A percentile compares a stretch with the other conserved stretches of the same genome.
phyloP scores from a whole-genome alignment of 257 asterid genomes.

The Striga asiatica region DNA sequence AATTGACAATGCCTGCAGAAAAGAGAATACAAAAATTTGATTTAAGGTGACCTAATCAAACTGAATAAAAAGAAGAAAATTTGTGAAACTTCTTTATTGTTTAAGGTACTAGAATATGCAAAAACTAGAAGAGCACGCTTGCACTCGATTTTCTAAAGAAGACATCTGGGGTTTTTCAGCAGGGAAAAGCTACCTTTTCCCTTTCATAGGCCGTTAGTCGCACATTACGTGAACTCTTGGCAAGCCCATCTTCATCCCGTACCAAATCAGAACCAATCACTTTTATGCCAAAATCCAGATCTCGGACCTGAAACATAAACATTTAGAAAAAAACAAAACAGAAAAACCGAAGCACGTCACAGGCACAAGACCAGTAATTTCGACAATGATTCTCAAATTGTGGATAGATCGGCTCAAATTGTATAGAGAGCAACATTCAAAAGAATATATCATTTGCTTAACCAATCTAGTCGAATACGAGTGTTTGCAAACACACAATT shows the following conservation, averaged over 20 bases:
- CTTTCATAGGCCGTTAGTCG: constrained; percentile 59
- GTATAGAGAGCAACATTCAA: no score
- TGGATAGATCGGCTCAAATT: no score
- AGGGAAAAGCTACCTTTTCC: constrained; percentile 47
- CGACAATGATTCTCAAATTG: neutral
- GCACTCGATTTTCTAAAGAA: no score
- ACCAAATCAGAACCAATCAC: constrained; percentile 64
- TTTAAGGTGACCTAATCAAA: no score
- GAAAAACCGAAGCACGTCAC: neutral
- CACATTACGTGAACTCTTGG: constrained; percentile 95
- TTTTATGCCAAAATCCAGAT: constrained; percentile 75
- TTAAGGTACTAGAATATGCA: no score
- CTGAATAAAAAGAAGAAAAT: no score
- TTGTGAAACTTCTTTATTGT: no score
- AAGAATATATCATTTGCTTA: no score
- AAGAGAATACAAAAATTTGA: neutral
- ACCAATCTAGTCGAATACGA: no score
- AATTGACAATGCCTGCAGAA: constrained; percentile 64
- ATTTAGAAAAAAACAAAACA: neutral
- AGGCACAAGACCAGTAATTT: neutral
- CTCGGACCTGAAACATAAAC: constrained; percentile 55
- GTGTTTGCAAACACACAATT: no score
- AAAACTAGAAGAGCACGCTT: no score
- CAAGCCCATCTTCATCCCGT: constrained; percentile 80
- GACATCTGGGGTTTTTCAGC: no score